Conservation (phyloP, 2,329 filamentous ascomycete genomes). For the Akanthomyces uredinophilus region DNA sequence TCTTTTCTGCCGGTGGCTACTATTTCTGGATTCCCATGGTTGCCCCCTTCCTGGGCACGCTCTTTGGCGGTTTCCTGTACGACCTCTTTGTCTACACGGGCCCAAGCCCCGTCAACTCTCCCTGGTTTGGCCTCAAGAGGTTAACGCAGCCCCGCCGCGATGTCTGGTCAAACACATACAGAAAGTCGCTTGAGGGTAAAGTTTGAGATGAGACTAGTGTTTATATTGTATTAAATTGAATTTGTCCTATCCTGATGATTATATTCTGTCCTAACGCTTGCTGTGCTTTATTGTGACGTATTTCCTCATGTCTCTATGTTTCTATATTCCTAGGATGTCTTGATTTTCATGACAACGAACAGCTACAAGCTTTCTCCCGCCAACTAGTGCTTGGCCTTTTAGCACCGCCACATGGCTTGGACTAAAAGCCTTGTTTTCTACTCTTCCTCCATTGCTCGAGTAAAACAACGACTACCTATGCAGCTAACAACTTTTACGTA, state of each 20-base stretch:
- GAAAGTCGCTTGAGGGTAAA: slow-evolving; percentile 19
- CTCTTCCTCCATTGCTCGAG: too few relatives aligned
- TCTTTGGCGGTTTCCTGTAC: slow-evolving; percentile 62
- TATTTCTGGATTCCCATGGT: slow-evolving; percentile 77
- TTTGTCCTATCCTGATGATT: too few relatives aligned
- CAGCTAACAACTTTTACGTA: too few relatives aligned
- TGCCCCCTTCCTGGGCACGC: slow-evolving; percentile 59
- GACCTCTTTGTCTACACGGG: slow-evolving; percentile 66
- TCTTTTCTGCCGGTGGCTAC: slow-evolving; percentile 62
- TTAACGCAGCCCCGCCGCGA: slow-evolving; percentile 33
- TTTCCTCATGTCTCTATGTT: too few relatives aligned
- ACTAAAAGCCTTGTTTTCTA: not conserved
- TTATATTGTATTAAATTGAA: not conserved
- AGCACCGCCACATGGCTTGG: not conserved
- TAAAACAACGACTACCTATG: too few relatives aligned
- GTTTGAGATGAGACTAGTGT: not conserved
- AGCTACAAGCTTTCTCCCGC: too few relatives aligned
- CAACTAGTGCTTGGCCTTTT: not conserved
- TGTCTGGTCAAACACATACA: slow-evolving; percentile 34
- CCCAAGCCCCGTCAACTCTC: slow-evolving; percentile 64
- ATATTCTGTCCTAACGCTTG: too few relatives aligned
- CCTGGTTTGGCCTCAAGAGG: slow-evolving; percentile 57
- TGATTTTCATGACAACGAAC: too few relatives aligned
- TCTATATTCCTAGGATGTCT: too few relatives aligned
- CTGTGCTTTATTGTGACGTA: too few relatives aligned